These are phyloP conservation scores for Populus trichocarpa DNA, from an alignment of 441 rosid species.

Conservation along the genomic window DNA sequence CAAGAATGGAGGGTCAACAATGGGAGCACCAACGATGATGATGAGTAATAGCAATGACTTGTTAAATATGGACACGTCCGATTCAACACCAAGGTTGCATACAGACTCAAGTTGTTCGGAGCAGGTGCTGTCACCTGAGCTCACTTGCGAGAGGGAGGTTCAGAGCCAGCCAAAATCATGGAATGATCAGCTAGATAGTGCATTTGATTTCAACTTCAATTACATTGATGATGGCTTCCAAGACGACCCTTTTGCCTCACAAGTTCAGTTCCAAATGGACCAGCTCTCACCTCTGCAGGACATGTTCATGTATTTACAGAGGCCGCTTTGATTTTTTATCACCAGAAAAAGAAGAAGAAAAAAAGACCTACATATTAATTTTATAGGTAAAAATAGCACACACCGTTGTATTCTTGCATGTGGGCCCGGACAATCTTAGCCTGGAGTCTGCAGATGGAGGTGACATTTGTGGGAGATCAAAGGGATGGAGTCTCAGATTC, in stretches of 20 bases:
- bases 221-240: slow-evolving; percentile 40
- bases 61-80: slow-evolving; percentile 48
- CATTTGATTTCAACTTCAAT: slow-evolving; percentile 44
- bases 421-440: not conserved
- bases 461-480: not conserved
- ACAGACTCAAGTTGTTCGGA: slow-evolving; percentile 78
- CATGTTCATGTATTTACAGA: slow-evolving; percentile 35
- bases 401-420: no score
- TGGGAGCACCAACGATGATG: not conserved
- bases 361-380: not conserved
- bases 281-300: slow-evolving; percentile 55
- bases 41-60: slow-evolving; percentile 19
- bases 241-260: slow-evolving; percentile 52
- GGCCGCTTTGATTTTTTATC: slow-evolving; percentile 24
- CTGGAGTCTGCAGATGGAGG: not conserved
- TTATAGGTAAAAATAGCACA: not conserved
- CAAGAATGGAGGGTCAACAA: not conserved
- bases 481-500: no score
- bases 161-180: slow-evolving; percentile 49
- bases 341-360: not conserved
- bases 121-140: slow-evolving; percentile 66
- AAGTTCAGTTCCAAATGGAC: slow-evolving; percentile 52
- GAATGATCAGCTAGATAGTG: slow-evolving; percentile 28
- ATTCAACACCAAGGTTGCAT: slow-evolving; percentile 53
- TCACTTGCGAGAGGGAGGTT: slow-evolving; percentile 54